Conservation (phyloP, 306 rosid species). For the Dryas alaskensis region DNA sequence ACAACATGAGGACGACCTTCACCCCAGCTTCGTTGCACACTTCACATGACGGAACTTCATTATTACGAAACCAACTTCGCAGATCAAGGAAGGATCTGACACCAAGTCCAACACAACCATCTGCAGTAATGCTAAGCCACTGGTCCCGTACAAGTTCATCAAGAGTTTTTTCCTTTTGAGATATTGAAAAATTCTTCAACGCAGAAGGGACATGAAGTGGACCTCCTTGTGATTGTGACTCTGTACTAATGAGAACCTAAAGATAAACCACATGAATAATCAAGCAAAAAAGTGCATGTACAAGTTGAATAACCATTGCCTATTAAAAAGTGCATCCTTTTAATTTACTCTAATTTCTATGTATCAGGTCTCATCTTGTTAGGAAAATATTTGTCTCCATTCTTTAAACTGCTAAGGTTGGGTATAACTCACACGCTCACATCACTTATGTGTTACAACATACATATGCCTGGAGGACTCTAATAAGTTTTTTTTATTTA, state of each 20-base stretch:
- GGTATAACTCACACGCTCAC: not conserved
- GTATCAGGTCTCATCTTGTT: not conserved
- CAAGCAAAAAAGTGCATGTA: conserved; percentile 18
- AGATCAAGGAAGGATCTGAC: conserved; percentile 86
- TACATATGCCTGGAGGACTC: not conserved
- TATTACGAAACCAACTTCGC: conserved; percentile 82
- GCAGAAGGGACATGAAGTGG: conserved; percentile 48
- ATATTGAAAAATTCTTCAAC: conserved; percentile 50
- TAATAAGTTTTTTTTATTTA: not conserved
- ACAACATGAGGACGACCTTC: conserved; percentile 53
- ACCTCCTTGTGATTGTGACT: conserved; percentile 50
- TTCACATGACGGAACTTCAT: conserved; percentile 70
- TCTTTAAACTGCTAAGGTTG: not conserved
- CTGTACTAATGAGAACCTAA: conserved; percentile 48
- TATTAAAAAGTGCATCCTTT: not conserved
- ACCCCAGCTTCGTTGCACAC: conserved; percentile 96
- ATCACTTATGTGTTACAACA: not conserved
- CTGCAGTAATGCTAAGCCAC: conserved; percentile 64
- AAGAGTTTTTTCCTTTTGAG: conserved; percentile 72
- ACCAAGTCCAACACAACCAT: conserved; percentile 72
- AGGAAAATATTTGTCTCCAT: not conserved
- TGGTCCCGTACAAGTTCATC: conserved; percentile 63
- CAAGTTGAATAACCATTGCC: conserved; percentile 1
- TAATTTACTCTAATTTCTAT: not conserved
- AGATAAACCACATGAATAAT: conserved; percentile 30